These are phyloP conservation scores for Protomyces arabidopsidicola DNA, from an alignment of 1,139 yeast genomes.

Conservation along the genomic window DNA sequence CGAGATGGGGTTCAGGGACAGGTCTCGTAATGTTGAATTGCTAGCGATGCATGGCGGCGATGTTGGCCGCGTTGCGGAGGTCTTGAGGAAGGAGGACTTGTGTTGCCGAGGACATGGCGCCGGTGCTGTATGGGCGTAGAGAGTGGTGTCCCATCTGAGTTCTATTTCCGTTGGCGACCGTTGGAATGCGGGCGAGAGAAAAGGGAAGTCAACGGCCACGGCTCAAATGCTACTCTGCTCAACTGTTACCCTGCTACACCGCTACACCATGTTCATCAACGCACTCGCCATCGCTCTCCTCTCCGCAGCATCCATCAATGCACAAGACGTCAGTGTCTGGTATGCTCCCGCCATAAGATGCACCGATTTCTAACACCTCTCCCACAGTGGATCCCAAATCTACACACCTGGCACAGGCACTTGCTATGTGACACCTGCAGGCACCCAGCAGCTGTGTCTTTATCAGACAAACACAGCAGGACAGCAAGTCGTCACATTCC, in stretches of 20 bases:
- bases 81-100: neutral
- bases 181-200: neutral
- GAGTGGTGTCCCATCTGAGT: no score
- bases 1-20: neutral
- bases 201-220: neutral
- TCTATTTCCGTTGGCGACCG: neutral
- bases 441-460: slow-evolving; percentile 9
- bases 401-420: slow-evolving; percentile 20
- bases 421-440: slow-evolving; percentile 1
- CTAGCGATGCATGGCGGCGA: neutral
- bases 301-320: neutral
- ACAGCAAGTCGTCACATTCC: slow-evolving; percentile 15
- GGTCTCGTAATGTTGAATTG: neutral
- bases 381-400: slow-evolving; percentile 18
- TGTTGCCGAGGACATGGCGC: neutral
- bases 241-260: neutral
- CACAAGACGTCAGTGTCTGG: neutral
- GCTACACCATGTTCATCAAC: neutral
- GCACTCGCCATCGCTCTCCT: neutral
- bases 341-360: no score
- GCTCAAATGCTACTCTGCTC: neutral
- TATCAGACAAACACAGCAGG: slow-evolving; percentile 16
- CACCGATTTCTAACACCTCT: neutral
- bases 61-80: neutral
- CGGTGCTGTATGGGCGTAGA: no score